Percentiles rank a stretch among this genome's conserved stretches.
Conservation (phyloP, 805 yeast genomes). For the Monosporozyma aerobia region DNA sequence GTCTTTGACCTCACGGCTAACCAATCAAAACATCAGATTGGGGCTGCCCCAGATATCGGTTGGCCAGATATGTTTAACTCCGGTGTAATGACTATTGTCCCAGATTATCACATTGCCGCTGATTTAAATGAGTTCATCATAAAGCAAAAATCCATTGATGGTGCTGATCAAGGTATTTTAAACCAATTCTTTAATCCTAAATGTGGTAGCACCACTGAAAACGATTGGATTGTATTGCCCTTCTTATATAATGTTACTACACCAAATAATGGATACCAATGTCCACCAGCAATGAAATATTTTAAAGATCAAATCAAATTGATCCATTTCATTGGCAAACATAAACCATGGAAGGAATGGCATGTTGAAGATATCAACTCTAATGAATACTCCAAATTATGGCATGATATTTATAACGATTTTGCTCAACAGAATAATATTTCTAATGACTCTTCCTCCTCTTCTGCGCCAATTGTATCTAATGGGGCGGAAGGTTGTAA, state of each 20-base stretch:
- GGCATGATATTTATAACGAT: constrained; percentile 13
- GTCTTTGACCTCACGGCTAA: constrained; percentile 13
- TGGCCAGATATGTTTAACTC: constrained; percentile 89
- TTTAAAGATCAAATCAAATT: constrained; percentile 39
- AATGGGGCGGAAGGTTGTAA: neutral
- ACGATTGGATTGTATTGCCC: constrained; percentile 61
- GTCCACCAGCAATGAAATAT: constrained; percentile 56
- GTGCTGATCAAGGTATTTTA: constrained; percentile 86
- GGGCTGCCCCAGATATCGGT: constrained; percentile 74
- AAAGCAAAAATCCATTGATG: constrained; percentile 50
- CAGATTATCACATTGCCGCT: constrained; percentile 36
- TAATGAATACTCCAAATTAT: constrained; percentile 10
- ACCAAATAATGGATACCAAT: constrained; percentile 58
- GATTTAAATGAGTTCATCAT: constrained; percentile 31
- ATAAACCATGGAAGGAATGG: constrained; percentile 45
- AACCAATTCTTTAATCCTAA: constrained; percentile 54
- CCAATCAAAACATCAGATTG: constrained; percentile 21
- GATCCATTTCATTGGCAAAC: constrained; percentile 59
- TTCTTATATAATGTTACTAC: constrained; percentile 76
- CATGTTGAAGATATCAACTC: constrained; percentile 1
- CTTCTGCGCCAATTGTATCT: neutral
- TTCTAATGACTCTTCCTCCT: neutral
- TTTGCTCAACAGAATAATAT: constrained; percentile 7
- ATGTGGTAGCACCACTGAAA: constrained; percentile 9
- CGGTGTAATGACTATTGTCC: constrained; percentile 59